These are phyloP conservation scores for Colletotrichum viniferum DNA, from an alignment of 2,329 filamentous ascomycete species.

Conservation along the genomic window DNA sequence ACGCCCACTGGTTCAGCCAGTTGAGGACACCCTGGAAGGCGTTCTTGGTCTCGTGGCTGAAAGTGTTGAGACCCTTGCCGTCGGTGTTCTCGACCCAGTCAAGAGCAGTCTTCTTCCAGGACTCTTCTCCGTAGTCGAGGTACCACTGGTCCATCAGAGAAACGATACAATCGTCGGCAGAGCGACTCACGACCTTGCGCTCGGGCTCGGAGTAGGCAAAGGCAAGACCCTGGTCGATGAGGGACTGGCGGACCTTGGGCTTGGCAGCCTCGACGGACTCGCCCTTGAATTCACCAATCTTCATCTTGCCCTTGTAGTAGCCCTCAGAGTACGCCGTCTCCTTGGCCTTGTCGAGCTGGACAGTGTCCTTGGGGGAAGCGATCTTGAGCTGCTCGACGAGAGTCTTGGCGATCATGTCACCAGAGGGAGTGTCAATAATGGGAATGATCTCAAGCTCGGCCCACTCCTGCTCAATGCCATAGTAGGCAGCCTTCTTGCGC, in stretches of 20 bases:
- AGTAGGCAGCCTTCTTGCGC: constrained; percentile 93
- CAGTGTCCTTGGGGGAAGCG: constrained; percentile 91
- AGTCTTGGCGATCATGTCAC: constrained; percentile 80
- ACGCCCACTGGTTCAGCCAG: constrained; percentile 97
- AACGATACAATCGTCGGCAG: constrained; percentile 91
- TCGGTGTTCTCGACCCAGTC: constrained; percentile 73
- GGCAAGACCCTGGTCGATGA: constrained; percentile 78
- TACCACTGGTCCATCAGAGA: constrained; percentile 97
- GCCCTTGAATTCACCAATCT: constrained; percentile 86
- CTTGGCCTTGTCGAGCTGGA: constrained; percentile 87
- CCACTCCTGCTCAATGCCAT: constrained; percentile 97
- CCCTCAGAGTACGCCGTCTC: constrained; percentile 97
- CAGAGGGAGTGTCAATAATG: constrained; percentile 90
- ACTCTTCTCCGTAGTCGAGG: constrained; percentile 90
- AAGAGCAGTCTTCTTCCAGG: constrained; percentile 80
- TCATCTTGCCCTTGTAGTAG: constrained; percentile 86
- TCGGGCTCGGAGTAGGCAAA: constrained; percentile 96
- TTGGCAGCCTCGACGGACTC: constrained; percentile 87
- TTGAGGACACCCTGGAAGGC: constrained; percentile 84
- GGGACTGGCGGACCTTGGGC: constrained; percentile 77
- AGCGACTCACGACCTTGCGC: constrained; percentile 84
- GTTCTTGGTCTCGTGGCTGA: constrained; percentile 76
- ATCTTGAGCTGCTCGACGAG: constrained; percentile 95
- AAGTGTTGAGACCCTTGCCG: constrained; percentile 77
- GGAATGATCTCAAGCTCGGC: constrained; percentile 87